A percentile compares a stretch with the other conserved stretches of the same genome.
These are phyloP conservation scores for Fusarium buxicola DNA, from an alignment of 2,329 filamentous ascomycete genomes.

Conservation along the genomic window DNA sequence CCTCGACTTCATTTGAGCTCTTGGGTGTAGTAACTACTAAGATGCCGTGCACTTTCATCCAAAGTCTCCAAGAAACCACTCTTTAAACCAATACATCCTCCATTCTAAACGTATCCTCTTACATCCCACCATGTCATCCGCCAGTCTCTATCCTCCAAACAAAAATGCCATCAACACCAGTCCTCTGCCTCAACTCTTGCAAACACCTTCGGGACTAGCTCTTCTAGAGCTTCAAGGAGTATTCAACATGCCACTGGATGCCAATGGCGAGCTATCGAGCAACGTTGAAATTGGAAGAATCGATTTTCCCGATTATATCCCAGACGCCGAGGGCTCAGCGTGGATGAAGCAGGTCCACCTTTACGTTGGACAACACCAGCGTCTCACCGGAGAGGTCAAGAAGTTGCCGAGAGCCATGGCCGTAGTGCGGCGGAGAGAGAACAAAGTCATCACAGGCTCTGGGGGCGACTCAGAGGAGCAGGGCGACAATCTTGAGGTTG, in stretches of 20 bases:
- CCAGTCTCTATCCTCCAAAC: constrained; percentile 56
- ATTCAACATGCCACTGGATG: constrained; percentile 75
- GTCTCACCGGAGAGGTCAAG: constrained; percentile 90
- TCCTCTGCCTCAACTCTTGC: constrained; percentile 83
- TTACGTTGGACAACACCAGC: constrained; percentile 89
- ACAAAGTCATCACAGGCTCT: constrained; percentile 55
- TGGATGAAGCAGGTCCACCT: constrained; percentile 95
- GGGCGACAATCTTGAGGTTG: constrained; percentile 76
- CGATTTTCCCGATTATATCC: constrained; percentile 79
- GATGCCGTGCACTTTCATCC: not conserved
- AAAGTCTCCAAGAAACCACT: not conserved
- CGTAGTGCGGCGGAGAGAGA: constrained; percentile 72
- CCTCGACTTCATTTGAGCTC: not conserved
- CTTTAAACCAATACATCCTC: not conserved
- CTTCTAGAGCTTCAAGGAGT: constrained; percentile 93
- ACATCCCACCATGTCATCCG: constrained; percentile 49
- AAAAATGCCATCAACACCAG: constrained; percentile 47
- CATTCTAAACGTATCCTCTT: not conserved
- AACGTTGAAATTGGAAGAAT: constrained; percentile 72
- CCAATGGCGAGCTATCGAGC: constrained; percentile 46
- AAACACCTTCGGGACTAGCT: constrained; percentile 89
- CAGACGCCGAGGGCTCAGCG: constrained; percentile 60
- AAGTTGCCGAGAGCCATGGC: constrained; percentile 83
- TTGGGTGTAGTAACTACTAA: not conserved
- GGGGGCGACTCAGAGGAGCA: constrained; percentile 54